phyloP scores from a whole-genome alignment of 768 basidiomycete genomes.

The Dioszegia hungarica region DNA sequence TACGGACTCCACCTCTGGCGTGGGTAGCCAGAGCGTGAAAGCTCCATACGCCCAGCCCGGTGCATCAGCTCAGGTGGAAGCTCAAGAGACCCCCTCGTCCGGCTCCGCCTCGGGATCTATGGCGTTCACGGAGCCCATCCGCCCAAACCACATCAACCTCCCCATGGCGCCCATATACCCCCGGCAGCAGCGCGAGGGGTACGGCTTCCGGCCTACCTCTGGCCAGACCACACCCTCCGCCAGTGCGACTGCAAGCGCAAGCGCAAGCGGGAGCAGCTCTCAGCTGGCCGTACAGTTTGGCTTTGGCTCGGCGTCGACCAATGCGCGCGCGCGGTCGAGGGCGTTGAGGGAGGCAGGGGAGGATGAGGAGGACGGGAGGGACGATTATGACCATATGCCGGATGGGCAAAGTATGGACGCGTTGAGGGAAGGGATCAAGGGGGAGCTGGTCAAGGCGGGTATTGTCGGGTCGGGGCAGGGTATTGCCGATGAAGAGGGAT shows the following conservation, averaged over 20 bases:
- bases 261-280: neutral
- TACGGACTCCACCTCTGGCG: too few relatives aligned
- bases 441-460: constrained; percentile 21
- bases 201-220: constrained; percentile 71
- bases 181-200: constrained; percentile 59
- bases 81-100: neutral
- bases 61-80: neutral
- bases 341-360: neutral
- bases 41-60: too few relatives aligned
- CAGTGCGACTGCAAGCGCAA: neutral
- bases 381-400: constrained; percentile 33
- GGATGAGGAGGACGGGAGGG: constrained; percentile 20
- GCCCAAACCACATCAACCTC: constrained; percentile 5
- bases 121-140: constrained; percentile 4
- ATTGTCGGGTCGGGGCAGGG: constrained; percentile 28
- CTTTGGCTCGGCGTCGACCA: neutral
- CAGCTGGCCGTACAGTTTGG: neutral
- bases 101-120: too few relatives aligned
- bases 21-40: too few relatives aligned
- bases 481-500: constrained; percentile 54
- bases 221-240: constrained; percentile 61
- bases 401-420: constrained; percentile 30
- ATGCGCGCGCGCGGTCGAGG: neutral
- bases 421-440: constrained; percentile 26
- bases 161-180: constrained; percentile 13